Base-by-base conservation (phyloP, 1,284 basidiomycete species). In the Leucoagaricus sp. region DNA sequence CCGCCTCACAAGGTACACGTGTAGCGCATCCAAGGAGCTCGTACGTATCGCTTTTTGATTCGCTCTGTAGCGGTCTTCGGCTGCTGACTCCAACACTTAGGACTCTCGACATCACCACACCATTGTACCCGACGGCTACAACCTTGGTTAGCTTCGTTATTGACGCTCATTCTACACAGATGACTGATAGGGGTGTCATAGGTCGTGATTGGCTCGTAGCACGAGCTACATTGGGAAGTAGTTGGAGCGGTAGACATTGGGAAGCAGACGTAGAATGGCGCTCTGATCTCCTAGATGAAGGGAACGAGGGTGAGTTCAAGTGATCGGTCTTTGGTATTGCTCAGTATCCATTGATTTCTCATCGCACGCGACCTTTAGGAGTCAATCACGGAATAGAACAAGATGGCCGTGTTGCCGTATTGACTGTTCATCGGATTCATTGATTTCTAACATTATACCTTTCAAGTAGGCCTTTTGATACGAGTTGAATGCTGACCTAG, bases 351-450 rank as follows among this genome's bases (percentile, higher is more conserved):
- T 15, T 13, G 42, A 28, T 10, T 45, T 26, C 49, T 59, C 29
- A 34, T 9, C 47, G 26, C 50, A 19, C 41, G 54, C 47, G 29
- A 9, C 25, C 3, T 21, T 33, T 33, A 42, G 89, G 86, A 53
- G 78, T 93, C 34, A 93, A 93, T 65, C 91, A 93, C 64, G 83
- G 77, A 42, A 93, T 93, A 49, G 75, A 81, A 4, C 88, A 91
- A 67, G 91, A 93, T 64, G 91, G 91, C 5, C 79, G 78, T 33
- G 81, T 92, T n/a, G 91, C 91, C 13, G 72, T 93, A 36, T 74
- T 93, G 28, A 92, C 86, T 4, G 82, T 92, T 42, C 53, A 59
- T 31, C 68, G 74, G 19, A 41, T 42, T 25, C 59, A 69, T n/a
- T 71, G 49, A 65, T 31, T 31, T 40, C n/a, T 29, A 19, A 21